Conservation (phyloP, 805 yeast genomes). For the Torulaspora maleeae region DNA sequence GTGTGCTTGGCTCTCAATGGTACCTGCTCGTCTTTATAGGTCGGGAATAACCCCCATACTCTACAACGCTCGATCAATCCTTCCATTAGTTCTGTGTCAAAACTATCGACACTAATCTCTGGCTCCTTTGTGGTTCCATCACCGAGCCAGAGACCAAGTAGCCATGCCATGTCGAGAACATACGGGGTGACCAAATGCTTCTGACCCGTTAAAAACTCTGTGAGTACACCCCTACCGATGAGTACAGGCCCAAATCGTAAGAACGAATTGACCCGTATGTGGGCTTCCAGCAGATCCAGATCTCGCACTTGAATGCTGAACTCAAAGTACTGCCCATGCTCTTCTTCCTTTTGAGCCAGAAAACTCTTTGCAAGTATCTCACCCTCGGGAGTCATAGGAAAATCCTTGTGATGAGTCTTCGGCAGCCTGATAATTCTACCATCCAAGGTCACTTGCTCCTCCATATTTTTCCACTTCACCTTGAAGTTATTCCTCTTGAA, state of each 20-base stretch:
- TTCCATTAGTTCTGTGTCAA: constrained; percentile 26
- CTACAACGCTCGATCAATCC: constrained; percentile 27
- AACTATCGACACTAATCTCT: constrained; percentile 32
- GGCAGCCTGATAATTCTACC: constrained; percentile 23
- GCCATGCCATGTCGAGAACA: constrained; percentile 35
- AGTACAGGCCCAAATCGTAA: constrained; percentile 39
- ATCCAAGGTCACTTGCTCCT: constrained; percentile 21
- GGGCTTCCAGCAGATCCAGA: constrained; percentile 26
- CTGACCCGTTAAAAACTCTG: constrained; percentile 29
- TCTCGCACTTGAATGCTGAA: constrained; percentile 43
- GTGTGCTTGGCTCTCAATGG: constrained; percentile 28
- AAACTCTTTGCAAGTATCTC: constrained; percentile 24
- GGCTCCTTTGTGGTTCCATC: constrained; percentile 32
- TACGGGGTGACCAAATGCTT: constrained; percentile 24
- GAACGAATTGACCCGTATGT: constrained; percentile 33
- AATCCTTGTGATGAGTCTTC: constrained; percentile 24
- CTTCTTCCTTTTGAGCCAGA: constrained; percentile 26
- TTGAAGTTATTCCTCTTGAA: constrained; percentile 16
- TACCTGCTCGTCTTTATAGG: constrained; percentile 19
- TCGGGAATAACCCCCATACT: constrained; percentile 27
- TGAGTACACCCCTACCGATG: constrained; percentile 35
- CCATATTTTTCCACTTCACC: constrained; percentile 22
- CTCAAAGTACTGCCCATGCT: constrained; percentile 31
- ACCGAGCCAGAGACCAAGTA: constrained; percentile 42
- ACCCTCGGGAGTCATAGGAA: constrained; percentile 25